Base-by-base conservation (phyloP, 2,329 filamentous ascomycete species). In the Trichoderma sp. region DNA sequence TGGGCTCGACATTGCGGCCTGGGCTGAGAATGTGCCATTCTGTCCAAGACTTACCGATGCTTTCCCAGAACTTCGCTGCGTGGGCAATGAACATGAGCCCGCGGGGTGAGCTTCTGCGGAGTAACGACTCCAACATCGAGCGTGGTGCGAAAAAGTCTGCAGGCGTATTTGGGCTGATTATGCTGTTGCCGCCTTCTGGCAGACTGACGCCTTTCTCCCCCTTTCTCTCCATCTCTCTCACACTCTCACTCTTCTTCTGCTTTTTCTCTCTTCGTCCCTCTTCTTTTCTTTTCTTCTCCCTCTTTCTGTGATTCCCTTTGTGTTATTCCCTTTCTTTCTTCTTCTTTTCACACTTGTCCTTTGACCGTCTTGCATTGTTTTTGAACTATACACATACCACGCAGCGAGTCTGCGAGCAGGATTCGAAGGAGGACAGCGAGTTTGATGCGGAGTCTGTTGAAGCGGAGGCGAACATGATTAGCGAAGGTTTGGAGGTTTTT, bases 371-470 rank as follows among this genome's bases (percentile, higher is more conserved):
- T 65, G 68, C 48, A 67, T 63, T 65, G 64, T 72, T 71, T 62
- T 72, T 73, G 71, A 72, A 71, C 74, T 74, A 74, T 74, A 75
- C 70, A 75, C 72, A 74, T 70, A 71, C 71, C 72, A 73, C 72
- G 71, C 69, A 66, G 57, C 64, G 70, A 70, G 73, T 71, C 73
- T 74, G 75, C 72, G 66, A 74, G 72, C 73, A 72, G 74, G 71
- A 70, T 74, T 62, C 66, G 39, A 62, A 59, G 62, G 66, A 66
- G 68, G 61, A 34, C 47, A 51, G 65, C 48, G 59, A 55, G 59
- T 57, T 39, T 39, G 65, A 64, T 57, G 51, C 30, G 51, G 64
- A 66, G 55, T 57, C 45, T 68, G 68, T 72, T 72, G 71, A 73
- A 71, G 70, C 73, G 71, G 70, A 72, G 70, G 66, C 50, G 34